Base-by-base conservation (phyloP, 495 filamentous ascomycete genomes). In the Penicillium goetzii region DNA sequence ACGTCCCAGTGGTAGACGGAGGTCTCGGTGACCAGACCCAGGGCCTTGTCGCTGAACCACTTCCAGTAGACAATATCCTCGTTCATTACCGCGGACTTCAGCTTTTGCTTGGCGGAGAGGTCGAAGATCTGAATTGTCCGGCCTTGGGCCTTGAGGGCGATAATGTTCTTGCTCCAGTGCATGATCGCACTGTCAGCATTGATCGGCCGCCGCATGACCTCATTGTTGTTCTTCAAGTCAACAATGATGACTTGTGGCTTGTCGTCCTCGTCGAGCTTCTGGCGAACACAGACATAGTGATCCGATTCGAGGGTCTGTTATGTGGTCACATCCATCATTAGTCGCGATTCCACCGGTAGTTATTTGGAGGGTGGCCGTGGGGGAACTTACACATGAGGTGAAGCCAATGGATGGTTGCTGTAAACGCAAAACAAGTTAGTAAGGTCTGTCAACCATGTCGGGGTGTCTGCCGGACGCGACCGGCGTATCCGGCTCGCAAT, bases 181-280 rank as follows among this genome's bases (percentile, higher is more conserved):
- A 99, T 97, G 74, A 99, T 97, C 63, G 95, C 96, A 86, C 93
- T 97, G 82, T 99, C 95, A 68, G 95, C 96, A 81, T 97, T 98
- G 83, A 99, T 99, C 10, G 93, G 92, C 66, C 95, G 86, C 65
- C 91, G 89, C 62, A 93, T 96, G 72, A 96, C 85, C 78, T 92
- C 90, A 85, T 97, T 96, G 78, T 85, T 85, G 80, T 96, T 93
- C 78, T 97, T 96, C 70, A 99, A 89, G 75, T 98, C 88, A 77
- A 99, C 81, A 77, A 98, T 99, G 76, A 98, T 90, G 63, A 98
- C 95, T 76, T 99, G 93, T 34, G 95, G 91, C 54, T 87, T 87
- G 53, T 91, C 85, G 52, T 88, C 85, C 59, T 91, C 90, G 64
- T 88, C 87, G 70, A 89, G 86, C 79, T 92, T 92, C 78, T 99